Percentiles rank a stretch among this genome's conserved stretches.
phyloP scores from a whole-genome alignment of 176 grass and related monocot species.

The Microstegium vimineum region DNA sequence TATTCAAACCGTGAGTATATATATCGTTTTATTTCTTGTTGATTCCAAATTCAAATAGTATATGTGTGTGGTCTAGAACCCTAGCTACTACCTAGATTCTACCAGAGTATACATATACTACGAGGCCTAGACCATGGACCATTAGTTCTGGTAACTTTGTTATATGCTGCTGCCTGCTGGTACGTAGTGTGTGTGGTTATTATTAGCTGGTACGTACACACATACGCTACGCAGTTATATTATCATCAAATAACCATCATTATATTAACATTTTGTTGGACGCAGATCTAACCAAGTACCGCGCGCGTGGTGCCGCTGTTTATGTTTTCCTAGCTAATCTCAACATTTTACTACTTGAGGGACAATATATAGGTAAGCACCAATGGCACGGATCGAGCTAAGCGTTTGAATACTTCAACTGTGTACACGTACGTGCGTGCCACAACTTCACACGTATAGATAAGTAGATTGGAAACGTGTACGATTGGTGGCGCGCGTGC shows the following conservation, averaged over 20 bases:
- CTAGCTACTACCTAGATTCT: not conserved
- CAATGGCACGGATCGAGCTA: not conserved
- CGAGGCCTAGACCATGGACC: slow-evolving; percentile 31
- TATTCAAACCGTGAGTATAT: not conserved
- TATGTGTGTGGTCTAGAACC: not conserved
- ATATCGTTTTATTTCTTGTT: not conserved
- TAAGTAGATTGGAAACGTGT: too few species aligned
- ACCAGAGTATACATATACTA: not conserved
- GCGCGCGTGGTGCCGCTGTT: not conserved
- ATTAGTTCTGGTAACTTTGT: slow-evolving; percentile 18
- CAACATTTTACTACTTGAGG: not conserved
- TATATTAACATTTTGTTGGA: not conserved
- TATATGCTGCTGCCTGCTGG: not conserved
- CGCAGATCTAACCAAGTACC: not conserved
- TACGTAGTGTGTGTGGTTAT: not conserved
- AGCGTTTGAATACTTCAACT: too few species aligned
- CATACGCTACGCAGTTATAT: not conserved
- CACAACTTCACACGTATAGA: too few species aligned
- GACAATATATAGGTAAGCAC: not conserved
- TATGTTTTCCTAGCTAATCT: not conserved
- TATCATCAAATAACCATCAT: not conserved
- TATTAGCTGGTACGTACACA: not conserved
- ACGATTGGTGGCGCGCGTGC: too few species aligned
- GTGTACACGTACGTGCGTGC: too few species aligned
- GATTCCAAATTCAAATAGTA: not conserved